Percentiles rank a stretch among this genome's conserved stretches.
phyloP scores from a whole-genome alignment of 2,329 filamentous ascomycete species.

The Colletotrichum destructivum region DNA sequence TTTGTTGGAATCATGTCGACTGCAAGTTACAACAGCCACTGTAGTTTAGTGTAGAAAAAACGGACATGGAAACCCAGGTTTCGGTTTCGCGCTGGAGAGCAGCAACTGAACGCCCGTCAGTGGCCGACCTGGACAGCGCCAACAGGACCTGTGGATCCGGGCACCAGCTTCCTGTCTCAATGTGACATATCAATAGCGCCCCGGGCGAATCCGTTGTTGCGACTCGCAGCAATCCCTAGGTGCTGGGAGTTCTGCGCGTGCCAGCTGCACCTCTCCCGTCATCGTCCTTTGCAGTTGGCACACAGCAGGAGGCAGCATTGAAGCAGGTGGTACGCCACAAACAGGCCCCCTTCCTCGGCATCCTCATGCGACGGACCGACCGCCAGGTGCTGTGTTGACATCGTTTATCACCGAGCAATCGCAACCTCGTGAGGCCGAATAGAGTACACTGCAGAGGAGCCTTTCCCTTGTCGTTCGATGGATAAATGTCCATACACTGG shows the following conservation, averaged over 20 bases:
- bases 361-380: conserved; percentile 8
- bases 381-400: conserved; percentile 21
- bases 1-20: conserved; percentile 1
- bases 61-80: conserved; percentile 12
- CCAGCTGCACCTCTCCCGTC: conserved; percentile 1
- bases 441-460: neutral
- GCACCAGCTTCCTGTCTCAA: conserved; percentile 11
- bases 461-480: conserved; percentile 6
- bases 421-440: neutral
- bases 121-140: neutral
- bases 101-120: neutral
- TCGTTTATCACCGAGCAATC: neutral
- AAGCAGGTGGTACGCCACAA: conserved; percentile 8
- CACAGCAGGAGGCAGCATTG: neutral
- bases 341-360: conserved; percentile 11
- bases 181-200: conserved; percentile 11
- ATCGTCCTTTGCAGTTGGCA: conserved; percentile 2
- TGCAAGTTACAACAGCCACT: conserved; percentile 29
- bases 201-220: conserved; percentile 13
- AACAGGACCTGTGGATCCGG: conserved; percentile 21
- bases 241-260: conserved; percentile 13
- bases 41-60: conserved; percentile 17
- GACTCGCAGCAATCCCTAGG: conserved; percentile 10
- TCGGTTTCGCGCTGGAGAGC: conserved; percentile 31
- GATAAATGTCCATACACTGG: neutral